Evolutionary conservation across 2,329 filamentous ascomycete genomes (phyloP), one percentile per base, ranked within the genome.

Genomic region (Cladophialophora bantiana): DNA sequence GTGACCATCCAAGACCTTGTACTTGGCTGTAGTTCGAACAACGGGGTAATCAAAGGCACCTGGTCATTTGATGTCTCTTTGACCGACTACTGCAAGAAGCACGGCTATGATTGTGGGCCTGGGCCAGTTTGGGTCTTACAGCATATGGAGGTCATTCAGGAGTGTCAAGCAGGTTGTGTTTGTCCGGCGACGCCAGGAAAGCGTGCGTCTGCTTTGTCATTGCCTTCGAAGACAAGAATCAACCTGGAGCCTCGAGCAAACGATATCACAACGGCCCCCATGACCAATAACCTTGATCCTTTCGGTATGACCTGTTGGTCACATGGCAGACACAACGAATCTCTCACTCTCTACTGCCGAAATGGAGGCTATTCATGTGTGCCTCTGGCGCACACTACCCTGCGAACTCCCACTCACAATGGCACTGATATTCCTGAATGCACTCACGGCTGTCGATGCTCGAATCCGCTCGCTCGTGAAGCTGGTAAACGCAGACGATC

Each of bases 321-420:
- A 26, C 40, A 31, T 18, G 31, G 54, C 13, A 45, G 45, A 35
- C n/a, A 40, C n/a, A 42, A 59, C 53, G 55, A 59, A 35, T 53
- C 55, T 36, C 18, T 64, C 32, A 64, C 62, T 7, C 4, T 54
- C 18, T 26, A 59, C 34, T 64, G 62, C 34, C 20, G 32, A 34
- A 3, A 59, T 4, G 15, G 59, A 32, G 62, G 55, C 7, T 64
- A 64, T 42, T 50, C 40, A 9, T 64, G 62, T 38, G 40, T 31
- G 2, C 7, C n/a, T 1, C 40, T 36, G 56, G 26, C 26, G 32
- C n/a, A 6, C 4, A 40, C 26, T 40, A n/a, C 36, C n/a, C 56
- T 26, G 38, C 20, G 26, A 31, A 32, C 50, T 60, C 45, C 50
- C n/a, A n/a, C 35, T 15, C 62, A 50, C 57, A 40, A 50, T n/a